Conservation (phyloP, 2,329 filamentous ascomycete species). For the Uncinocarpus reesii region DNA sequence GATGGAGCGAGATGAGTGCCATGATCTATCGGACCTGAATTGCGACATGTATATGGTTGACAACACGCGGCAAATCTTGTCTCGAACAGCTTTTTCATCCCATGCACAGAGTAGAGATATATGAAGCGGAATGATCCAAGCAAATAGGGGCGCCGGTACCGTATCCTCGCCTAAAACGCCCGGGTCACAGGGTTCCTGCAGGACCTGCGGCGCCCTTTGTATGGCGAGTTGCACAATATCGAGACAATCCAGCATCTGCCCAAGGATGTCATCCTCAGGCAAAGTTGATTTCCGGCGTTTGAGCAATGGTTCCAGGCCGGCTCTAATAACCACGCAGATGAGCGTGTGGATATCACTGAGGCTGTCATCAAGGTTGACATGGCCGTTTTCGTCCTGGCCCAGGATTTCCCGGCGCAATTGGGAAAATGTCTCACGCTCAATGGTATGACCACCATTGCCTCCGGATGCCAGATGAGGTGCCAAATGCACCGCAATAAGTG, state of each 20-base stretch:
- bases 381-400: constrained; percentile 36
- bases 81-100: constrained; percentile 33
- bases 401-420: constrained; percentile 59
- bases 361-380: constrained; percentile 50
- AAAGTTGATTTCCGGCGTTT: constrained; percentile 26
- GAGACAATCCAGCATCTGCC: constrained; percentile 54
- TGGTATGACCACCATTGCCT: constrained; percentile 50
- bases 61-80: constrained; percentile 30
- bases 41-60: constrained; percentile 27
- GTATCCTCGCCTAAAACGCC: constrained; percentile 41
- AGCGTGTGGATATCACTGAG: constrained; percentile 72
- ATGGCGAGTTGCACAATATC: constrained; percentile 67
- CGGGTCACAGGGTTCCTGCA: constrained; percentile 56
- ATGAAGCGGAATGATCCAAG: constrained; percentile 46
- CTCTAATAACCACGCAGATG: constrained; percentile 71
- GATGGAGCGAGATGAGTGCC: constrained; percentile 24
- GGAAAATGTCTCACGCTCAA: constrained; percentile 64
- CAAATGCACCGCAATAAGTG: constrained; percentile 77
- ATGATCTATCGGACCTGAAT: constrained; percentile 26
- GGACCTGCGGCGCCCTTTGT: constrained; percentile 57
- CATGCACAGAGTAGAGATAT: constrained; percentile 39
- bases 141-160: constrained; percentile 41
- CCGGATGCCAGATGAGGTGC: constrained; percentile 67
- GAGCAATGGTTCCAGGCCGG: constrained; percentile 58
- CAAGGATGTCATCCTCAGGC: constrained; percentile 24